phyloP scores from a whole-genome alignment of 192 early-diverging fungal genomes.

The Pilaira anomala region DNA sequence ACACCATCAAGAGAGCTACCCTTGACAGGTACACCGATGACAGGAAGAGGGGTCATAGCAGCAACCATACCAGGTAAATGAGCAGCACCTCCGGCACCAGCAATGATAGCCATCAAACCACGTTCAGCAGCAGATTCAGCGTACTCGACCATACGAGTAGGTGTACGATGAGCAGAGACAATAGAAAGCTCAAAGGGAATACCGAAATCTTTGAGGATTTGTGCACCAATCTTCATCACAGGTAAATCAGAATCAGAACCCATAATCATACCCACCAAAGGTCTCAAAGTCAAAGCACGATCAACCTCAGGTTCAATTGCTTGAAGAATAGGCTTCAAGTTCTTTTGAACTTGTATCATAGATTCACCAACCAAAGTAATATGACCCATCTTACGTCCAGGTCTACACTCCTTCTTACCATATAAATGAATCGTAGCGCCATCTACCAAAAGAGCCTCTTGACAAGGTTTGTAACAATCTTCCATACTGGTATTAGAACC shows the following conservation, averaged over 20 bases:
- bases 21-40: slow-evolving; percentile 96
- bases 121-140: slow-evolving; percentile 82
- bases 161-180: slow-evolving; percentile 97
- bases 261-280: slow-evolving; percentile 98
- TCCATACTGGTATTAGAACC: slow-evolving; percentile 64
- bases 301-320: slow-evolving; percentile 56
- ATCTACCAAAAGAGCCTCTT: slow-evolving; percentile 67
- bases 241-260: slow-evolving; percentile 98
- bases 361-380: slow-evolving; percentile 89
- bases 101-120: slow-evolving; percentile 96
- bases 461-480: slow-evolving; percentile 62
- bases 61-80: slow-evolving; percentile 99
- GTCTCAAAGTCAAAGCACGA: slow-evolving; percentile 49
- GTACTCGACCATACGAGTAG: slow-evolving; percentile 89
- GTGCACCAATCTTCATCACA: slow-evolving; percentile 86
- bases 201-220: slow-evolving; percentile 83
- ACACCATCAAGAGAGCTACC: slow-evolving; percentile 91
- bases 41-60: slow-evolving; percentile 93
- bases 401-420: slow-evolving; percentile 86
- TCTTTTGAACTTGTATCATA: slow-evolving; percentile 71
- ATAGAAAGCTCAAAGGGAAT: slow-evolving; percentile 97
- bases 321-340: slow-evolving; percentile 57
- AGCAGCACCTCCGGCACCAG: slow-evolving; percentile 97
- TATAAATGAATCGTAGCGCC: slow-evolving; percentile 93
- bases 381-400: slow-evolving; percentile 97